Conservation (phyloP, 2,329 filamentous ascomycete species). For the Epichloe festucae region DNA sequence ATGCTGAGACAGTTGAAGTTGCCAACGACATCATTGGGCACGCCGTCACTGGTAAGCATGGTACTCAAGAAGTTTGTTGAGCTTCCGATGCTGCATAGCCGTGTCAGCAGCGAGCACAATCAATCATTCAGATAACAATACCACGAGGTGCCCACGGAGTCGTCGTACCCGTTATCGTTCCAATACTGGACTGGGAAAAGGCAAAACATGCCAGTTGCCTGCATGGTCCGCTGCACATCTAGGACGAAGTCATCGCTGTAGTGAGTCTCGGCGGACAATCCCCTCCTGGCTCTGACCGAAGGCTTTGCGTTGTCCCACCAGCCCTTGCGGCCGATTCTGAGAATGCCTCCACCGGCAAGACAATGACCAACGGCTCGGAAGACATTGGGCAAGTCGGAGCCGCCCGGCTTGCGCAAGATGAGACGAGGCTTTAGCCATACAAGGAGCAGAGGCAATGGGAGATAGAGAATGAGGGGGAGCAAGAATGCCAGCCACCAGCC, state of each 20-base stretch:
- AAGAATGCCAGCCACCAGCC: slow-evolving; percentile 37
- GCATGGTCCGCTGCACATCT: slow-evolving; percentile 42
- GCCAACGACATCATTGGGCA: slow-evolving; percentile 47
- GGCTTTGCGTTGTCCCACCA: slow-evolving; percentile 51
- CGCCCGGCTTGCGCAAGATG: slow-evolving; percentile 42
- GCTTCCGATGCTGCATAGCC: slow-evolving; percentile 17
- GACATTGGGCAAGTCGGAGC: slow-evolving; percentile 51
- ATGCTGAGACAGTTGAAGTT: slow-evolving; percentile 48
- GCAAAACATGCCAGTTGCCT: slow-evolving; percentile 28
- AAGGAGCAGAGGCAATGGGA: slow-evolving; percentile 44
- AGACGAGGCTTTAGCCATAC: slow-evolving; percentile 44
- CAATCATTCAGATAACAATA: no score
- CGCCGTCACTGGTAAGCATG: slow-evolving; percentile 32
- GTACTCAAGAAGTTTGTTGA: slow-evolving; percentile 24
- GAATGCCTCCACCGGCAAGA: slow-evolving; percentile 34
- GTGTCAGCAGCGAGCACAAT: not conserved
- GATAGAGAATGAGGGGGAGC: slow-evolving; percentile 39
- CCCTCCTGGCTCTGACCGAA: slow-evolving; percentile 29
- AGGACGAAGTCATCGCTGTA: slow-evolving; percentile 56
- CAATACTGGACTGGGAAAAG: slow-evolving; percentile 27
- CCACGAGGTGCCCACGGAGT: not conserved
- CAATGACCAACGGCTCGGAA: slow-evolving; percentile 41
- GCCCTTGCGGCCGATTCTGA: slow-evolving; percentile 38
- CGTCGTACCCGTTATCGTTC: slow-evolving; percentile 22
- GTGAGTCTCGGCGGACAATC: slow-evolving; percentile 32